These are phyloP conservation scores for Trichoderma aggressivum DNA, from an alignment of 2,329 filamentous ascomycete genomes.

Conservation along the genomic window DNA sequence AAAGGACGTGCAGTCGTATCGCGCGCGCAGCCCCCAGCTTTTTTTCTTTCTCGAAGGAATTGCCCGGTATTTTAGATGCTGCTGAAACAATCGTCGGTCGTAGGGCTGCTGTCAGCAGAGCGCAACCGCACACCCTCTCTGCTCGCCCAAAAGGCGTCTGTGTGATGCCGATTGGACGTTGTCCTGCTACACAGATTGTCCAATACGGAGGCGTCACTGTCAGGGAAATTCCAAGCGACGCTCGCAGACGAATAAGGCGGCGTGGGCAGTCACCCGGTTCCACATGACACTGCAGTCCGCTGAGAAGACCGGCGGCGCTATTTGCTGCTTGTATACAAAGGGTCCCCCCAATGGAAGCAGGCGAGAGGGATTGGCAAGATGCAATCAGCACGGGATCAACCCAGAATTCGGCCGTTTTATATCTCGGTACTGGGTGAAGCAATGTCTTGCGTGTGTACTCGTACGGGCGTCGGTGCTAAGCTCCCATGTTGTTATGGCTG, in stretches of 20 bases:
- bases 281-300: background rate
- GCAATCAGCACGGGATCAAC: background rate
- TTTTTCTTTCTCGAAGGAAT: background rate
- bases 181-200: background rate
- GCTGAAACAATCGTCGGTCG: background rate
- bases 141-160: background rate
- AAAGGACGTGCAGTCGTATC: background rate
- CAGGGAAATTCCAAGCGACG: slow-evolving; percentile 15
- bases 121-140: background rate
- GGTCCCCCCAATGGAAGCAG: background rate
- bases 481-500: background rate
- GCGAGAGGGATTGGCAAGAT: background rate
- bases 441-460: background rate
- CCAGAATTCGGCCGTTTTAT: background rate
- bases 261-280: background rate
- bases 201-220: slow-evolving; percentile 5
- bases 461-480: background rate
- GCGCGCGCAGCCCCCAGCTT: background rate
- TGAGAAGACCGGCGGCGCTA: background rate
- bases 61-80: background rate
- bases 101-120: slow-evolving; percentile 12
- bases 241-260: background rate
- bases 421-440: background rate
- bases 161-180: background rate
- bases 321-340: background rate